Evolutionary conservation across 1,284 basidiomycete genomes (phyloP).

Genomic region (Hypsizygus ulmarius): DNA sequence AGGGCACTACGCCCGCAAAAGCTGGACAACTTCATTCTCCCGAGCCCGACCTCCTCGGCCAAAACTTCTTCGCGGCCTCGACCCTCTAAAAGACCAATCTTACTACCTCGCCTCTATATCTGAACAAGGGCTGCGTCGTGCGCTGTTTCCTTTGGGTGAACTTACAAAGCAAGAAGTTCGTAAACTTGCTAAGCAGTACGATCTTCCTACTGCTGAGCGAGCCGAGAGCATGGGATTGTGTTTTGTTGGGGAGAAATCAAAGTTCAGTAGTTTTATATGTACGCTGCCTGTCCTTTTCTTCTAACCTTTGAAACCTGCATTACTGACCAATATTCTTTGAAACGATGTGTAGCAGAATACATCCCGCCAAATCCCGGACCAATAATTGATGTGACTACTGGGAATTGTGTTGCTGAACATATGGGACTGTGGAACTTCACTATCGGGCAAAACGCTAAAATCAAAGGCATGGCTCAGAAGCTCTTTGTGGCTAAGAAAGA

Average conservation of each 20-base stretch:
- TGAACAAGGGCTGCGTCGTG: conserved; percentile 58
- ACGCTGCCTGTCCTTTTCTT: conserved; percentile 12
- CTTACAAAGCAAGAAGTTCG: conserved; percentile 73
- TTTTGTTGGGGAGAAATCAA: conserved; percentile 84
- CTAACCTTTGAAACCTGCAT: not conserved
- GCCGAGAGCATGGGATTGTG: conserved; percentile 97
- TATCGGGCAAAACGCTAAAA: conserved; percentile 69
- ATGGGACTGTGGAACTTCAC: conserved; percentile 86
- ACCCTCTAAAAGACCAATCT: conserved; percentile 84
- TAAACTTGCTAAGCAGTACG: conserved; percentile 66
- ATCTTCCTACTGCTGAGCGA: conserved; percentile 75
- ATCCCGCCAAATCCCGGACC: conserved; percentile 64
- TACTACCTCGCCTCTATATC: conserved; percentile 88
- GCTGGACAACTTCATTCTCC: conserved; percentile 35
- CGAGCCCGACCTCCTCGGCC: conserved; percentile 39
- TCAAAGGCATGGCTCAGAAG: conserved; percentile 60
- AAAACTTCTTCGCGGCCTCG: conserved; percentile 63
- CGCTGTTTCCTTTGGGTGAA: conserved; percentile 78
- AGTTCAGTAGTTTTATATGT: conserved; percentile 80
- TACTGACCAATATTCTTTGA: not conserved
- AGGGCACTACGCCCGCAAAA: conserved; percentile 90
- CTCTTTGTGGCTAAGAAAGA: conserved; percentile 84
- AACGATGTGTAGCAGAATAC: conserved; percentile 63
- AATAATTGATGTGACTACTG: conserved; percentile 61
- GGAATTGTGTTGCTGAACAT: conserved; percentile 61